Evolutionary conservation across 805 yeast species (phyloP).

Genomic region (Suhomyces sp.): DNA sequence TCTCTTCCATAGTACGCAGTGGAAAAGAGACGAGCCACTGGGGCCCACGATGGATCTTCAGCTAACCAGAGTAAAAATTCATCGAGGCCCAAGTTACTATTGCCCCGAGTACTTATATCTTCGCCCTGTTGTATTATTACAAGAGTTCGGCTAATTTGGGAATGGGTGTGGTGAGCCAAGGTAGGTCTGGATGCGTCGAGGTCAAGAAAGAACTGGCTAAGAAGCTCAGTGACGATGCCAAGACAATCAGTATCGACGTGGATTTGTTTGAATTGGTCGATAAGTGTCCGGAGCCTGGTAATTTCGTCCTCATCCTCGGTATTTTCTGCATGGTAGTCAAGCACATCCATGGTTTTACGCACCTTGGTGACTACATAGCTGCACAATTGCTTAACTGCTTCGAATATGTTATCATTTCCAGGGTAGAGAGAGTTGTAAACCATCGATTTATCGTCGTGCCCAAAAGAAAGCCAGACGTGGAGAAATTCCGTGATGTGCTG

Average conservation of each 20-base stretch:
- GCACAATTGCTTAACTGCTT: conserved; percentile 12
- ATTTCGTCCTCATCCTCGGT: background rate
- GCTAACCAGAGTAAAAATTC: conserved; percentile 14
- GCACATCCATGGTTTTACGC: background rate
- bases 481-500: background rate
- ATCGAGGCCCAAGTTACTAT: background rate
- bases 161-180: background rate
- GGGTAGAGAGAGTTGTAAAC: conserved; percentile 25
- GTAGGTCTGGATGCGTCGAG: background rate
- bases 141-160: background rate
- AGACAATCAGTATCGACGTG: background rate
- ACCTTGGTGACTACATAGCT: conserved; percentile 7
- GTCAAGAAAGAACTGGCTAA: conserved; percentile 14
- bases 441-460: conserved; percentile 5
- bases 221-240: background rate
- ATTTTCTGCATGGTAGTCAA: background rate
- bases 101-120: background rate
- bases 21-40: conserved; percentile 12
- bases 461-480: conserved; percentile 19
- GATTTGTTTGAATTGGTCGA: background rate
- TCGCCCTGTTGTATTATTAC: background rate
- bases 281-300: background rate
- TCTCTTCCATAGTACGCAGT: conserved; percentile 9
- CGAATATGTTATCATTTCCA: conserved; percentile 28
- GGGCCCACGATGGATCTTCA: background rate